A percentile compares a stretch with the other conserved stretches of the same genome.
These are phyloP conservation scores for Berkeleyomyces rouxiae DNA, from an alignment of 2,329 filamentous ascomycete genomes.

Conservation along the genomic window DNA sequence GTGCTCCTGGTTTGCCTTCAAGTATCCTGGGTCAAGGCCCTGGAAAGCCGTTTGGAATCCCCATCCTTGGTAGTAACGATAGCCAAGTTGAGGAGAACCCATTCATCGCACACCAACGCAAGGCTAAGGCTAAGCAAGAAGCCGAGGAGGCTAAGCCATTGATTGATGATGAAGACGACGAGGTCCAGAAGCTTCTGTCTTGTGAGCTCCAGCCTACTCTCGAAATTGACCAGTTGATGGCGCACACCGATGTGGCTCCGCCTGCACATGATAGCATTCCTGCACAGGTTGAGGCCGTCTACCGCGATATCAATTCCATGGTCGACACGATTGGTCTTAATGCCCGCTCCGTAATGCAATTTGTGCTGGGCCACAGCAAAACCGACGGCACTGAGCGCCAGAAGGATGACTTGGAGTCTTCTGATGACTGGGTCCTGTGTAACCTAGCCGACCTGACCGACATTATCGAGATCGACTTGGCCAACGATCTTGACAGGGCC, in stretches of 20 bases:
- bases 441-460: slow-evolving; percentile 55
- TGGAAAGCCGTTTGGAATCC: slow-evolving; percentile 6
- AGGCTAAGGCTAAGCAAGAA: slow-evolving; percentile 36
- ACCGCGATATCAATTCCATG: slow-evolving; percentile 81
- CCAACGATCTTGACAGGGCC: slow-evolving; percentile 46
- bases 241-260: slow-evolving; percentile 37
- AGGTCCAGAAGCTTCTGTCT: slow-evolving; percentile 44
- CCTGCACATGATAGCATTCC: slow-evolving; percentile 40
- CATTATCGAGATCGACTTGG: slow-evolving; percentile 47
- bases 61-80: slow-evolving; percentile 16
- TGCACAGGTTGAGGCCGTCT: slow-evolving; percentile 49
- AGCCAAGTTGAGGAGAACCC: slow-evolving; percentile 28
- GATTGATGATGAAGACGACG: slow-evolving; percentile 52
- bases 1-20: slow-evolving; percentile 28
- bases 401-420: slow-evolving; percentile 50
- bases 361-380: slow-evolving; percentile 50
- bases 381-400: slow-evolving; percentile 33
- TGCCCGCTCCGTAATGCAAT: slow-evolving; percentile 45
- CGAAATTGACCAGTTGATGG: slow-evolving; percentile 51
- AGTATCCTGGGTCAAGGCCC: not conserved
- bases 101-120: slow-evolving; percentile 34
- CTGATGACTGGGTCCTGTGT: slow-evolving; percentile 55
- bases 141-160: slow-evolving; percentile 40
- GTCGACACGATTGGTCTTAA: slow-evolving; percentile 85
- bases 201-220: slow-evolving; percentile 45